phyloP scores from a whole-genome alignment of 2,329 filamentous ascomycete species.

The Allantophomopsis lycopodina region DNA sequence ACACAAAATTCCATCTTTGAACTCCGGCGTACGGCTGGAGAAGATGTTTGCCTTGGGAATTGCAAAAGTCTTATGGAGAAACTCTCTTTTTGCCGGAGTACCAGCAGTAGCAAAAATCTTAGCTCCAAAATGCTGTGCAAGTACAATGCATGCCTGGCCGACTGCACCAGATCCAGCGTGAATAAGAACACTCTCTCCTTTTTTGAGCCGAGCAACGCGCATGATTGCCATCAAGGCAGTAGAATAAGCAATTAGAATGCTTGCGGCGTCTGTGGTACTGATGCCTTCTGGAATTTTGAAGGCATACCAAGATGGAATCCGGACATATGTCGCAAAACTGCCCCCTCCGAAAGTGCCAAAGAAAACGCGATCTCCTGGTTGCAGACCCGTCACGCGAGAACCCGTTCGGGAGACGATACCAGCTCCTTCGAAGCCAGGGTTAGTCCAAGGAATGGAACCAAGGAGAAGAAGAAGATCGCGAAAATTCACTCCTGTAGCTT shows the following conservation, averaged over 20 bases:
- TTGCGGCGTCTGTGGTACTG: conserved; percentile 16
- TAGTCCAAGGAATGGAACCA: conserved; percentile 6
- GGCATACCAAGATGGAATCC: background rate
- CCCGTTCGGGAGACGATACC: conserved; percentile 12
- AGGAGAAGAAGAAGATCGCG: conserved; percentile 6
- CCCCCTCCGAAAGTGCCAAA: background rate
- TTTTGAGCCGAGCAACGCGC: conserved; percentile 6
- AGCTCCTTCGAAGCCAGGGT: conserved; percentile 9
- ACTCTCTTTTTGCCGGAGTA: conserved; percentile 5
- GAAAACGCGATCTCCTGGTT: conserved; percentile 10
- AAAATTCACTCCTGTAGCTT: conserved; percentile 4
- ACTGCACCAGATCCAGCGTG: conserved; percentile 17
- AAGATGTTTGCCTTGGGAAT: conserved; percentile 25
- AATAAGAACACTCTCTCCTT: conserved; percentile 16
- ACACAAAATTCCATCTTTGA: conserved; percentile 8
- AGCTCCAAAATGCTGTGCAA: conserved; percentile 13
- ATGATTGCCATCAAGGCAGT: conserved; percentile 17
- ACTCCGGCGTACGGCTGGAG: conserved; percentile 12
- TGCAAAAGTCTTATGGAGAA: no score
- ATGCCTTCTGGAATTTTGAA: conserved; percentile 2
- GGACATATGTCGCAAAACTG: background rate
- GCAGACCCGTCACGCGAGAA: conserved; percentile 6
- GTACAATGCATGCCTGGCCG: conserved; percentile 17
- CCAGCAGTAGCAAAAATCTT: conserved; percentile 24
- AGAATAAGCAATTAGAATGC: conserved; percentile 21